Base-by-base conservation (phyloP, 2,329 filamentous ascomycete genomes). In the Scytalidium sp. region DNA sequence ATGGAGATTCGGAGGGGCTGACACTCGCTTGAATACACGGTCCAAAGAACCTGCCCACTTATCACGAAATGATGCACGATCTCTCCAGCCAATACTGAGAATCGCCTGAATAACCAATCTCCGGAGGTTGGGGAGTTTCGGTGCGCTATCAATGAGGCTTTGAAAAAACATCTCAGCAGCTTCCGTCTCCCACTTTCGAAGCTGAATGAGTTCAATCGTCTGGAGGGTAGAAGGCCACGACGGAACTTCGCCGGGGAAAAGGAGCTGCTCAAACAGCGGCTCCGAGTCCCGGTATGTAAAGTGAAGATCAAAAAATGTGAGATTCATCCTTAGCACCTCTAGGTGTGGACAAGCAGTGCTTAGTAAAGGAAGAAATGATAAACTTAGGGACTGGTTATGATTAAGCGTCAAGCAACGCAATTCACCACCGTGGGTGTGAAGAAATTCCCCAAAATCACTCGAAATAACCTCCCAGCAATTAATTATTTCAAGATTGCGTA, bases 391-490 rank as follows among this genome's bases (percentile, higher is more conserved):
- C 53, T 89, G 84, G 60, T 96, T 96, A 67, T 96, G 88, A 47
- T 86, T 81, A 4, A 97, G 72, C 1, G 76, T 79, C 7, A 97
- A 75, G 32, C 80, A 79, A 46, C 79, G 78, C 19, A 97, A 71
- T n/a, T 80, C 71, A 19, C 72, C 68, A 0, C 91, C 92, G 59
- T 89, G 83, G 1, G 79, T 79, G 5, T 74, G 64, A 39, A 97
- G 75, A 60, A 87, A 96, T 0, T 68, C 64, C 21, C 75, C 71
- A 19, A 97, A 70, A 51, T 84, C 78, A 3, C 83, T 76, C 1
- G 89, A 86, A 3, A 76, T 83, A 9, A 96, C 69, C 53, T 88
- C 82, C 69, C 85, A 85, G 62, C 91, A 97, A 59, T 94, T 93
- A 56, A 84, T 81, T 15, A 97, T 73, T 55, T 86, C 86, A 3